Conservation (phyloP, 805 yeast species). For the Metschnikowia cubensis region DNA sequence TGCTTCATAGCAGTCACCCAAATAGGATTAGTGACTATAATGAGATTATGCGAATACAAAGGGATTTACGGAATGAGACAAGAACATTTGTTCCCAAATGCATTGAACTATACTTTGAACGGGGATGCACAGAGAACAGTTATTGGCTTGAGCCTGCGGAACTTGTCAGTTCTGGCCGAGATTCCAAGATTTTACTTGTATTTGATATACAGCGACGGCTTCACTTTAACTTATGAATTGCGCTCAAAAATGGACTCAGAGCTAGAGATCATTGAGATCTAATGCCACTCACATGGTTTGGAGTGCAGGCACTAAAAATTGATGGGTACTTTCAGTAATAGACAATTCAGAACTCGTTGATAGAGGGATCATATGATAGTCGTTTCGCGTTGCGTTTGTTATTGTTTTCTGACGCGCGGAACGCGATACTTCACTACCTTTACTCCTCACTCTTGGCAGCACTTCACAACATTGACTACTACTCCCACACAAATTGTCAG, state of each 20-base stretch:
- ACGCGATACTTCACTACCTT: neutral
- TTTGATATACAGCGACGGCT: slow-evolving; percentile 34
- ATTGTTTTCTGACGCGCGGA: neutral
- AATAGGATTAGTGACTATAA: slow-evolving; percentile 33
- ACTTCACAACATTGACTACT: neutral
- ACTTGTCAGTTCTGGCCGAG: slow-evolving; percentile 20
- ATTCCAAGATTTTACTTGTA: slow-evolving; percentile 29
- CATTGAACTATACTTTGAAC: slow-evolving; percentile 24
- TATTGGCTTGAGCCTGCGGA: slow-evolving; percentile 28
- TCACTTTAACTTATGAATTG: slow-evolving; percentile 16
- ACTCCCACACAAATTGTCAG: neutral
- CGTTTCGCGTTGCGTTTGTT: neutral
- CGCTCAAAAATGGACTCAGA: neutral
- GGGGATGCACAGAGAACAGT: slow-evolving; percentile 29
- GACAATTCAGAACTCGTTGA: neutral
- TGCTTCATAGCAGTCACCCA: slow-evolving; percentile 34
- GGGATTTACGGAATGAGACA: slow-evolving; percentile 42
- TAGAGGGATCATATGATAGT: neutral
- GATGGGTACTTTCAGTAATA: neutral
- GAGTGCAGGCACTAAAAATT: neutral
- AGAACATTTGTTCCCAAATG: slow-evolving; percentile 40
- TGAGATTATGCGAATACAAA: slow-evolving; percentile 34
- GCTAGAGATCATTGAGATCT: neutral
- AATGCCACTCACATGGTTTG: too few relatives aligned
- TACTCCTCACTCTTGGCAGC: neutral